phyloP scores from a whole-genome alignment of 2,329 filamentous ascomycete species.

The Rutstroemia sp. region DNA sequence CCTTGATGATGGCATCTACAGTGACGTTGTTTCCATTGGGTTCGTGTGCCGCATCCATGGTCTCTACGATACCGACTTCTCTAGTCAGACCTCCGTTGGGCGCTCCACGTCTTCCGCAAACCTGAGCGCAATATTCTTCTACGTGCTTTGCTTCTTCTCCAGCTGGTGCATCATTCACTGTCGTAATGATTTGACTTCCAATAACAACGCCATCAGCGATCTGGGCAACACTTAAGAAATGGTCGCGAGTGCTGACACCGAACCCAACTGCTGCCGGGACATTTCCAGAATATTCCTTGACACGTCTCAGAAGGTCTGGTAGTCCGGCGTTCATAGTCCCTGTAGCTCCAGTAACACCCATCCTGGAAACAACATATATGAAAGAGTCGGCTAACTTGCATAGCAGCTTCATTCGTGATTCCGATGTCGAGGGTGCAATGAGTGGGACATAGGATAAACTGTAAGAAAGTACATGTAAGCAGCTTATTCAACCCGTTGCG shows the following conservation, averaged over 20 bases:
- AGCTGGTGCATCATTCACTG: slow-evolving; percentile 59
- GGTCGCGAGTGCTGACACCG: slow-evolving; percentile 89
- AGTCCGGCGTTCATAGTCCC: slow-evolving; percentile 72
- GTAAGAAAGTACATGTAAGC: slow-evolving; percentile 11
- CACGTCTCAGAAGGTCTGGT: slow-evolving; percentile 72
- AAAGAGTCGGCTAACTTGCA: slow-evolving; percentile 97
- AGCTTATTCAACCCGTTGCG: background rate
- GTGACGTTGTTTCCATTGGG: slow-evolving; percentile 52
- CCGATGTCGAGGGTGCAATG: slow-evolving; percentile 88
- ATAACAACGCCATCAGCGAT: slow-evolving; percentile 94
- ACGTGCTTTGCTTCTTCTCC: slow-evolving; percentile 66
- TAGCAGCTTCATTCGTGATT: slow-evolving; percentile 87
- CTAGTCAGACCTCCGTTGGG: slow-evolving; percentile 36
- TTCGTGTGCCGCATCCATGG: slow-evolving; percentile 53
- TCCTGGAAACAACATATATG: slow-evolving; percentile 95
- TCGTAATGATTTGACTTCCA: slow-evolving; percentile 88
- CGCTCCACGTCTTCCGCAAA: slow-evolving; percentile 49
- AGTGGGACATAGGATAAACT: slow-evolving; percentile 93
- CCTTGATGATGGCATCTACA: slow-evolving; percentile 57
- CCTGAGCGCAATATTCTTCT: slow-evolving; percentile 76
- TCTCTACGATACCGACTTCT: slow-evolving; percentile 65
- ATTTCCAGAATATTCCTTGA: slow-evolving; percentile 88
- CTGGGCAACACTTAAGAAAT: slow-evolving; percentile 77
- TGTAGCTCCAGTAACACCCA: slow-evolving; percentile 90
- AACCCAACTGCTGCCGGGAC: slow-evolving; percentile 91